Percentiles rank a stretch among this genome's conserved stretches.
These are phyloP conservation scores for Deinandra increscens DNA, from an alignment of 129 eudicot genomes.

Conservation along the genomic window DNA sequence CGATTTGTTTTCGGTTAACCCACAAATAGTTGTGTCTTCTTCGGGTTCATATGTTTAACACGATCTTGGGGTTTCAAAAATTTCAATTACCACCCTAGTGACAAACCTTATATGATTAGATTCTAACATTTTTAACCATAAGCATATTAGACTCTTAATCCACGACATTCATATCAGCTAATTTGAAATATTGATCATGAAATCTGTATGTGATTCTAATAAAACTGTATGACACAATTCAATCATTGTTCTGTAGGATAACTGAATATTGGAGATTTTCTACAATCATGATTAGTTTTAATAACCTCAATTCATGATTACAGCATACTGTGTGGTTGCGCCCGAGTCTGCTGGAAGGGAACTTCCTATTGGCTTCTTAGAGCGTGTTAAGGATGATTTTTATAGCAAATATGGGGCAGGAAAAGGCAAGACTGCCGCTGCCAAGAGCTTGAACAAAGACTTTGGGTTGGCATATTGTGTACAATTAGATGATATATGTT, in stretches of 20 bases:
- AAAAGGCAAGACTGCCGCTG: constrained; percentile 66
- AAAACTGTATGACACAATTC: background rate
- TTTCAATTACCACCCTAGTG: too few species aligned
- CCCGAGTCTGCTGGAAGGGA: constrained; percentile 75
- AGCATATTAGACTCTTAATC: too few species aligned
- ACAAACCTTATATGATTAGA: background rate
- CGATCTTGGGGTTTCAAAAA: too few species aligned
- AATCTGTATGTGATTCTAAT: background rate
- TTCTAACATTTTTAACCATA: background rate
- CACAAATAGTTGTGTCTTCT: too few species aligned
- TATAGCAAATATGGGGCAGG: constrained; percentile 63
- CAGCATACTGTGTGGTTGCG: constrained; percentile 83
- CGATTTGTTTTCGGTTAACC: too few species aligned
- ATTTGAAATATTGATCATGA: background rate
- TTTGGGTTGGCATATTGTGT: too few species aligned
- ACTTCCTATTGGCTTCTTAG: constrained; percentile 72
- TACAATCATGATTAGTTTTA: background rate
- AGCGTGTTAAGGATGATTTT: constrained; percentile 76
- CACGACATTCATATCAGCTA: too few species aligned
- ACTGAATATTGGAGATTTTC: background rate
- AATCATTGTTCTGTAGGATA: background rate
- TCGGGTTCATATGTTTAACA: too few species aligned
- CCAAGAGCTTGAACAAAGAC: constrained; percentile 65
- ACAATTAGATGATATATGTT: too few species aligned
- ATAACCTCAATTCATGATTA: constrained; percentile 12